Evolutionary conservation across 2,329 filamentous ascomycete species (phyloP), one percentile per base, ranked within the genome.

Genomic region (Phoma sp.): DNA sequence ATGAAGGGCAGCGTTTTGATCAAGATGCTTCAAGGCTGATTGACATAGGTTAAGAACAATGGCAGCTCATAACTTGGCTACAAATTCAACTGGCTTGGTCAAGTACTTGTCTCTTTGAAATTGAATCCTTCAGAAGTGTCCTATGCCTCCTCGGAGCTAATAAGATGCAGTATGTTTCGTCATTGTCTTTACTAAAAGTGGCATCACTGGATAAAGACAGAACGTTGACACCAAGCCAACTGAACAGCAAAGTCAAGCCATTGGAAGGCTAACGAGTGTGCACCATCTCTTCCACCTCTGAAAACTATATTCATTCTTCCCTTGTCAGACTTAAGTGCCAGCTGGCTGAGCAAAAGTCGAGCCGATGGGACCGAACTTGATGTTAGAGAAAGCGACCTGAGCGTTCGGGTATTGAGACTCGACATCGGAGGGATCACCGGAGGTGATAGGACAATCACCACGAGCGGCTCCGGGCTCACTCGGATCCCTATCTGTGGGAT

Each of bases 401-500:
- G 68, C 65, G 39, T 62, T 55, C 11, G 64, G 40, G n/a, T 35
- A 43, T 13, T 64, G 41, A 38, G 52, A 49, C 44, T 71, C 67
- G 23, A 70, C 62, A 32, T 71, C 69, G 7, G 53, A 62, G n/a
- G 72, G 72, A 13, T 57, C 60, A 33, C 72, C 72, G 18, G 64
- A 65, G 3, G 55, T 56, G 13, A 48, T 68, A 4, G 54, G 58
- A 22, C 67, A 70, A 10, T 62, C 64, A 18, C 73, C 73, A 43
- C 73, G 63, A n/a, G 55, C 68, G 8, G 63, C 62, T 48, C 72
- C 73, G 23, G 68, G 69, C 35, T 61, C 50, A 23, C 55, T 61
- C 8, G 61, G 45, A 43, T 72, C 62, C 48, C 59, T 67, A 49
- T 74, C 66, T 38, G 77, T 75, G 14, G 87, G 86, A 75, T 83